Base-by-base conservation (phyloP, 2,329 filamentous ascomycete genomes). In the Claviceps paspali region DNA sequence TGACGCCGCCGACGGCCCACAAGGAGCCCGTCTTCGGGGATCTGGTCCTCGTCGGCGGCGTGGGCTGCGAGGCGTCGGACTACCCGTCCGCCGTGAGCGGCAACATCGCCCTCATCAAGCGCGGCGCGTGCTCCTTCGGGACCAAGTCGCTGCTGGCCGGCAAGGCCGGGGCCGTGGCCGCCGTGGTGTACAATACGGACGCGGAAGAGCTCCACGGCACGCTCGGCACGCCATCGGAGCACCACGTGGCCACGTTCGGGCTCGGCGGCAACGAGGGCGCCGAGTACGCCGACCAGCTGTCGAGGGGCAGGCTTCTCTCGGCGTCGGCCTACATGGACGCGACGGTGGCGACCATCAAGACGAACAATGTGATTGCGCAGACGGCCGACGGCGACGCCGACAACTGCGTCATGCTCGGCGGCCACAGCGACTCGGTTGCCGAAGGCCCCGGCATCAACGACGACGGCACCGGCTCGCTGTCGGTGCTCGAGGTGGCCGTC, bases 401-500 rank as follows among this genome's bases (percentile, higher is more conserved):
- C 24, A 77, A 79, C 57, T 76, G 72, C 47, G 71, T 79, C 32
- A 73, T 77, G 69, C 62, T 79, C 0, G 75, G 76, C 14, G 76
- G 65, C 2, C 76, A 80, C 59, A 74, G 67, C 24, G 75, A 79
- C 51, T 72, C 68, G 43, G 76, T 79, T 12, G 51, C 61, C 1
- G 75, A 70, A 36, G 76, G 76, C 1, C 74, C 76, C 1, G 81
- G 81, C 15, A 84, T 86, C 64, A 86, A 86, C 54, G 81, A 86
- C 47, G 79, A 86, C 49, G 81, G 81, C 33, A 78, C 76, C 3
- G 81, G 81, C 38, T 74, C 68, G 24, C 49, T 75, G 38, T 68
- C 71, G 1, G 59, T 79, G 5, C 65, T 80, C 28, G 76, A 80
- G 51, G 61, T 80, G 7, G 75, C 76, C 1, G 67, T 63, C 2